Conservation (phyloP, 495 filamentous ascomycete species). For the Hyaloscypha hepaticicola region DNA sequence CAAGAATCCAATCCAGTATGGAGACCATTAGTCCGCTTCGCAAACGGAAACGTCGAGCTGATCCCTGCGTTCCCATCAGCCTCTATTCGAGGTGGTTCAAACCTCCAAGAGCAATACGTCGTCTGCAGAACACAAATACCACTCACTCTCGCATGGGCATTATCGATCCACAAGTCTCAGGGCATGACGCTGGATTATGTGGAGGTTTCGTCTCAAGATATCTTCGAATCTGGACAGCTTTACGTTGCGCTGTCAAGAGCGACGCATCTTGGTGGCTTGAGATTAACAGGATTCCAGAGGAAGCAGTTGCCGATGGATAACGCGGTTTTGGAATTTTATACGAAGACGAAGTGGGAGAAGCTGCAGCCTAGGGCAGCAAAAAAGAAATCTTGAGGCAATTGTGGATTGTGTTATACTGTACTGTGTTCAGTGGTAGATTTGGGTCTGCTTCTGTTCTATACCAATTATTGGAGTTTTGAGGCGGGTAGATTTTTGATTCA, state of each 20-base stretch:
- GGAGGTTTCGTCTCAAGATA: constrained; percentile 36
- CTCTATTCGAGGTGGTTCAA: constrained; percentile 2
- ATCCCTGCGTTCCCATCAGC: constrained; percentile 24
- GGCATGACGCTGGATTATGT: constrained; percentile 45
- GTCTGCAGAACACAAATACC: constrained; percentile 45
- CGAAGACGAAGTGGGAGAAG: constrained; percentile 21
- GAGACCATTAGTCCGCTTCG: constrained; percentile 40
- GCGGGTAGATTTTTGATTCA: not conserved
- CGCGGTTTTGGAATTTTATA: constrained; percentile 26
- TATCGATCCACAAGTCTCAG: constrained; percentile 48
- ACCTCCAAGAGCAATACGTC: not conserved
- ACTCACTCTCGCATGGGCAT: constrained; percentile 44
- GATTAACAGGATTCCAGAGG: constrained; percentile 32
- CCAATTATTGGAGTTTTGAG: not conserved
- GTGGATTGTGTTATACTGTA: not conserved
- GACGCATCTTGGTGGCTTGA: constrained; percentile 37
- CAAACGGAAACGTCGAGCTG: constrained; percentile 20
- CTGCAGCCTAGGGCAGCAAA: not conserved
- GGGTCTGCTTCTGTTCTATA: not conserved
- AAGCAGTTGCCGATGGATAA: constrained; percentile 21
- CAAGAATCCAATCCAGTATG: constrained; percentile 10
- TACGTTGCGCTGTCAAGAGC: constrained; percentile 46
- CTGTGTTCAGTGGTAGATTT: not conserved
- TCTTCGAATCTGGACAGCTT: constrained; percentile 42
- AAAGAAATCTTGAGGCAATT: not conserved